phyloP scores from a whole-genome alignment of 1,284 basidiomycete species.

The Ganoderma boninense region DNA sequence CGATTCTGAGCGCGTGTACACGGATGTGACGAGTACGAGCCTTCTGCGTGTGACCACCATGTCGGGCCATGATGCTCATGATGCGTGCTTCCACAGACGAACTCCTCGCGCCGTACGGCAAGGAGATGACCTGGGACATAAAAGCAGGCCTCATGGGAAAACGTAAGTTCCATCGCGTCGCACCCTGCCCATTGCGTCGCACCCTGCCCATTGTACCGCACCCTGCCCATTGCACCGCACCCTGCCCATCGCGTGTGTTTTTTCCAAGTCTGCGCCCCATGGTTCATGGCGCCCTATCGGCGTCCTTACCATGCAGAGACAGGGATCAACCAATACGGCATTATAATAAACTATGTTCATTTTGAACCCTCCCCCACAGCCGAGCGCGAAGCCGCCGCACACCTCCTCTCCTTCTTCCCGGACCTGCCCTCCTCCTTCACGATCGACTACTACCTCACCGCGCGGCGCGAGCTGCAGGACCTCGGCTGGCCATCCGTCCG shows the following conservation, averaged over 20 bases:
- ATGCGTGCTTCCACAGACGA: conserved; percentile 54
- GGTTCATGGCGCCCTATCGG: neutral
- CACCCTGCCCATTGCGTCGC: neutral
- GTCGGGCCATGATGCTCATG: neutral
- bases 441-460: conserved; percentile 62
- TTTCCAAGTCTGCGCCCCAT: neutral
- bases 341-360: neutral
- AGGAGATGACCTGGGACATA: conserved; percentile 84
- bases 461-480: conserved; percentile 67
- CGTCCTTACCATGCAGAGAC: neutral
- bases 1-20: conserved; percentile 79
- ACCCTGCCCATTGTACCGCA: no score
- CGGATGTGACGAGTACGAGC: conserved; percentile 72
- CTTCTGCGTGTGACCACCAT: no score
- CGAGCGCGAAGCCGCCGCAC: conserved; percentile 65
- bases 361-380: conserved; percentile 51
- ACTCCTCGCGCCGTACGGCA: conserved; percentile 76
- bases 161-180: conserved; percentile 53
- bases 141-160: conserved; percentile 87
- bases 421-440: conserved; percentile 62
- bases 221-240: neutral
- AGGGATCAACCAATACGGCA: neutral
- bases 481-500: conserved; percentile 69
- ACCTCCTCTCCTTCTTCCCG: conserved; percentile 80
- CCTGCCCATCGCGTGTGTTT: neutral